Base-by-base conservation (phyloP, 1,139 yeast genomes). In the Lodderomyces orthopsilosis region DNA sequence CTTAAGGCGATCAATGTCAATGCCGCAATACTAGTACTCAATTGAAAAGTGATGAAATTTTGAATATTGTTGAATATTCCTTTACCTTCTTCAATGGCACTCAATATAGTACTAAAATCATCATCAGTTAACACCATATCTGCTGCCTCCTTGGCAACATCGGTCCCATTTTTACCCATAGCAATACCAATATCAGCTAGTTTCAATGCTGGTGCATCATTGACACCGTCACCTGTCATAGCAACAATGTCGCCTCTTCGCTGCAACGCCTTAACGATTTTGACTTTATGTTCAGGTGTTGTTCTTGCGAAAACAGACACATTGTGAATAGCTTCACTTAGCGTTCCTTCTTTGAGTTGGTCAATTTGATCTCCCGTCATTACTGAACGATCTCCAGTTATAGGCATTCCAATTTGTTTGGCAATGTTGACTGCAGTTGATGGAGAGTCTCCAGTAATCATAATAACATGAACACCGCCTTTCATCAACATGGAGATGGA, bases 151-250 rank as follows among this genome's bases (percentile, higher is more conserved):
- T 93, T 93, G 40, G 98, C 98, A 40, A 93, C 98, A 64, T 93
- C 98, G 1, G 98, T 93, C 46, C 98, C 98, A 66, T 86, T 81
- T 56, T 83, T 81, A 49, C 98, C 98, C 98, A 93, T 93, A 26
- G 96, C 85, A 55, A 93, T 91, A 55, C 98, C 98, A 55, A 93
- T 94, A 64, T 93, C 96, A 2, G 98, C 98, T 58, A 91, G 75
- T 63, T 93, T 93, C 56, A 93, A 77, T 4, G 98, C 98, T n/a
- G 98, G 98, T 0, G 98, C 97, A 67, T 93, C 98, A 61, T 93
- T 93, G 22, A 93, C 98, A 66, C 98, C 98, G 65, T 93, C 98
- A 52, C 98, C 98, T 9, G 98, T 93, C 98, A 93, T 93, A 35
- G 97, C 98, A 40, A 93, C 98, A 50, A 91, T 84, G 63, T 93